phyloP scores from a whole-genome alignment of 768 basidiomycete species.

The Amylocystis lapponica region DNA sequence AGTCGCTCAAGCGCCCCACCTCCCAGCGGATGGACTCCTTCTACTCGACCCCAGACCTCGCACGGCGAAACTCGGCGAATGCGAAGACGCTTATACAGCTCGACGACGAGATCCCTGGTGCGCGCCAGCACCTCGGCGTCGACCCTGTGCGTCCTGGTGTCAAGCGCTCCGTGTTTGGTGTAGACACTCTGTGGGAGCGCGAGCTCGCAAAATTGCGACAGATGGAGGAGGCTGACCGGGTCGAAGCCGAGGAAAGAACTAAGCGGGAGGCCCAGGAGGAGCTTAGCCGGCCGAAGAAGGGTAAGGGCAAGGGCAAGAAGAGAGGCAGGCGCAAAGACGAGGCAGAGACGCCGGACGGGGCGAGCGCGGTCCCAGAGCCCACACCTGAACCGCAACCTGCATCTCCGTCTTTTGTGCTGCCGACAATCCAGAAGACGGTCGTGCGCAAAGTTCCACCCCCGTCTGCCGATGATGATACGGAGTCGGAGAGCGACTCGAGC shows the following conservation, averaged over 20 bases:
- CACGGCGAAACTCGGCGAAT: conserved; percentile 44
- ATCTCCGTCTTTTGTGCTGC: conserved; percentile 24
- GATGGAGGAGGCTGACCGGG: conserved; percentile 66
- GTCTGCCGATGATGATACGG: conserved; percentile 38
- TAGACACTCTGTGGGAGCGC: conserved; percentile 88
- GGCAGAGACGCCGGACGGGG: neutral
- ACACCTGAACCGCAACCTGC: conserved; percentile 5
- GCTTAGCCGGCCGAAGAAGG: conserved; percentile 32
- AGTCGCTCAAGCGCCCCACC: conserved; percentile 47
- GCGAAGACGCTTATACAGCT: conserved; percentile 66
- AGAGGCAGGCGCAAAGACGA: neutral
- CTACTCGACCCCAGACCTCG: conserved; percentile 34
- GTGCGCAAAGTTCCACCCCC: conserved; percentile 23
- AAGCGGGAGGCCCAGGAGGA: conserved; percentile 42
- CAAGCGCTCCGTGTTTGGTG: conserved; percentile 84
- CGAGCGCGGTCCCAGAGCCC: conserved; percentile 1
- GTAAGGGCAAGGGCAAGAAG: conserved; percentile 38
- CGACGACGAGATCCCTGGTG: conserved; percentile 41
- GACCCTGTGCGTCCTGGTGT: conserved; percentile 19
- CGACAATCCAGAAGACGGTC: conserved; percentile 30
- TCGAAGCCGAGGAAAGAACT: conserved; percentile 47
- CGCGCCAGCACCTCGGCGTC: conserved; percentile 24
- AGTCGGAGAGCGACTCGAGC: conserved; percentile 52
- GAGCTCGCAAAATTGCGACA: conserved; percentile 77
- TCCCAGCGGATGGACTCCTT: conserved; percentile 41